Evolutionary conservation across 805 yeast genomes (phyloP).

Genomic region (Candida morakotiae): DNA sequence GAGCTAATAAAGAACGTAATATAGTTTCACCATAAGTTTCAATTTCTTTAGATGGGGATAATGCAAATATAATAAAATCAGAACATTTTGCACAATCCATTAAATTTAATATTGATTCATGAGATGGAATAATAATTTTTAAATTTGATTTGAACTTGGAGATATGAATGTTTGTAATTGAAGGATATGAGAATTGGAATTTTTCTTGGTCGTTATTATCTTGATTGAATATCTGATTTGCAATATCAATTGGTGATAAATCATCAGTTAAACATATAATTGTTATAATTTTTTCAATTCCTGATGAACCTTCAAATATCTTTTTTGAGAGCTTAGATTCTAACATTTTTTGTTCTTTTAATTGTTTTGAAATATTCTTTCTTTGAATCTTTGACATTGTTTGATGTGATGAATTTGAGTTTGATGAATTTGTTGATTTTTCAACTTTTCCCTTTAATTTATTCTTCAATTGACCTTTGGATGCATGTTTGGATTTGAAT

Average conservation of each 20-base stretch:
- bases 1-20: slow-evolving; percentile 81
- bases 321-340: slow-evolving; percentile 57
- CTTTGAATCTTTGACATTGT: slow-evolving; percentile 55
- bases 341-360: slow-evolving; percentile 66
- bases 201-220: slow-evolving; percentile 19
- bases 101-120: slow-evolving; percentile 59
- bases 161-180: slow-evolving; percentile 50
- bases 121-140: slow-evolving; percentile 71
- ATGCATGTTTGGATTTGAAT: slow-evolving; percentile 87
- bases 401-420: slow-evolving; percentile 35
- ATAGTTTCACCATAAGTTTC: slow-evolving; percentile 85
- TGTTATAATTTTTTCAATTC: slow-evolving; percentile 81
- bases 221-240: slow-evolving; percentile 45
- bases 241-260: slow-evolving; percentile 52
- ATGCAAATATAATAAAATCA: slow-evolving; percentile 85
- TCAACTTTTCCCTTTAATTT: slow-evolving; percentile 85
- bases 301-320: slow-evolving; percentile 73
- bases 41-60: slow-evolving; percentile 83
- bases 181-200: slow-evolving; percentile 35
- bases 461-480: slow-evolving; percentile 83
- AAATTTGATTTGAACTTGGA: slow-evolving; percentile 71
- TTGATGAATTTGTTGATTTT: slow-evolving; percentile 38
- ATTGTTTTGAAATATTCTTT: slow-evolving; percentile 72
- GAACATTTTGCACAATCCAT: slow-evolving; percentile 86
- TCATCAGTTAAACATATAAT: slow-evolving; percentile 77